Evolutionary conservation across 306 rosid species (phyloP).

Genomic region (Cicer yamashitae): DNA sequence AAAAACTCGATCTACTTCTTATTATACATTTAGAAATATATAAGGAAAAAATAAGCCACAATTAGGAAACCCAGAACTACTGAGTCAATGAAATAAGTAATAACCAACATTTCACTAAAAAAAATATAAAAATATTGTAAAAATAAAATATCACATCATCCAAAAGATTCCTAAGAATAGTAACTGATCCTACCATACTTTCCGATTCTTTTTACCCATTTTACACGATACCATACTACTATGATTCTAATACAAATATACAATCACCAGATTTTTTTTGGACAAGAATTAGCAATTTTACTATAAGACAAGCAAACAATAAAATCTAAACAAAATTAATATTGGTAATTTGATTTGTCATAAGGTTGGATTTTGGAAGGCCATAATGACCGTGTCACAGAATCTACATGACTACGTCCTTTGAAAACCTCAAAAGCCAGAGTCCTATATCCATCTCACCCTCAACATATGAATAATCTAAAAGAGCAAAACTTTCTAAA

Average conservation of each 20-base stretch:
- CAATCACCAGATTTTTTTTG: not conserved
- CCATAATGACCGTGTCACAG: conserved; percentile 22
- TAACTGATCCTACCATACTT: not conserved
- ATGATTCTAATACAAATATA: conserved; percentile 3
- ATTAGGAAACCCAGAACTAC: not conserved
- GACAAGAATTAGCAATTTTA: not conserved
- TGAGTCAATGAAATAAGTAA: not conserved
- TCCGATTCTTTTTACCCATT: not conserved
- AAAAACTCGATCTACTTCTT: not conserved
- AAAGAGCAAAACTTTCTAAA: conserved; percentile 9
- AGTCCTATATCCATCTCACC: not conserved
- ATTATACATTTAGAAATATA: not conserved
- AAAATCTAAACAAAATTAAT: conserved; percentile 1
- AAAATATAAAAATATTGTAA: not conserved
- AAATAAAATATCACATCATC: conserved; percentile 33
- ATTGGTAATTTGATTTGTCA: not conserved
- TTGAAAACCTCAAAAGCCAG: conserved; percentile 46
- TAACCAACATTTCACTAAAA: not conserved
- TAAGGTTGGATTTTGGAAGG: not conserved
- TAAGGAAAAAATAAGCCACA: not conserved
- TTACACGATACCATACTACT: not conserved
- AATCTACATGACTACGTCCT: conserved; percentile 24
- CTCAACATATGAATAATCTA: conserved; percentile 1
- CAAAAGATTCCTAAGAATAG: not conserved
- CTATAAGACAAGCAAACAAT: conserved; percentile 5